Conservation (phyloP, 345 rosid species). For the Carallia brachiata region DNA sequence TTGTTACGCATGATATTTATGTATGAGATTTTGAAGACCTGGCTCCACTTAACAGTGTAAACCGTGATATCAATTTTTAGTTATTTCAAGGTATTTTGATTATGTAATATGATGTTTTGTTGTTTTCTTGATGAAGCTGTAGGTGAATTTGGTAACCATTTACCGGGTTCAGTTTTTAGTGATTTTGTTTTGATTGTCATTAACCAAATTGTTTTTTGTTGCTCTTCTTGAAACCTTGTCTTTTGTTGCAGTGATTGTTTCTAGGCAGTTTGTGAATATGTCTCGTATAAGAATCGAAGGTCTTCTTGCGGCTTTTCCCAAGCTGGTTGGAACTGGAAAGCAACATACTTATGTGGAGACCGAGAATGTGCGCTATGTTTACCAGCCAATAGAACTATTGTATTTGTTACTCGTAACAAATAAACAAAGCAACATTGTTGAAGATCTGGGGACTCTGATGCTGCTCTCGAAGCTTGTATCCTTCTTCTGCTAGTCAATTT, state of each 20-base stretch:
- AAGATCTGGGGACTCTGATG: conserved; percentile 90
- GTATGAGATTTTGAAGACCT: background rate
- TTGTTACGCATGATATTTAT: background rate
- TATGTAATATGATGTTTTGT: no score
- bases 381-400: conserved; percentile 91
- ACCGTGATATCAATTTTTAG: background rate
- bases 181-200: background rate
- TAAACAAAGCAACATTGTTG: conserved; percentile 97
- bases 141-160: background rate
- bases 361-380: conserved; percentile 97
- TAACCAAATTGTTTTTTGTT: background rate
- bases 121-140: background rate
- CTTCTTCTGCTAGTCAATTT: conserved; percentile 14
- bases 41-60: background rate
- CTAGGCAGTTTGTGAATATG: conserved; percentile 98
- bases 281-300: conserved; percentile 93
- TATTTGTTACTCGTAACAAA: conserved; percentile 91
- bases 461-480: conserved; percentile 95
- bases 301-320: conserved; percentile 99
- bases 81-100: background rate
- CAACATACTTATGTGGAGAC: conserved; percentile 98
- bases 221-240: conserved; percentile 15
- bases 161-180: background rate
- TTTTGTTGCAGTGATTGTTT: conserved; percentile 72
- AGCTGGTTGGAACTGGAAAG: conserved; percentile 92